Conservation (phyloP, 148 eudicot genomes). For the Spergularia marina region DNA sequence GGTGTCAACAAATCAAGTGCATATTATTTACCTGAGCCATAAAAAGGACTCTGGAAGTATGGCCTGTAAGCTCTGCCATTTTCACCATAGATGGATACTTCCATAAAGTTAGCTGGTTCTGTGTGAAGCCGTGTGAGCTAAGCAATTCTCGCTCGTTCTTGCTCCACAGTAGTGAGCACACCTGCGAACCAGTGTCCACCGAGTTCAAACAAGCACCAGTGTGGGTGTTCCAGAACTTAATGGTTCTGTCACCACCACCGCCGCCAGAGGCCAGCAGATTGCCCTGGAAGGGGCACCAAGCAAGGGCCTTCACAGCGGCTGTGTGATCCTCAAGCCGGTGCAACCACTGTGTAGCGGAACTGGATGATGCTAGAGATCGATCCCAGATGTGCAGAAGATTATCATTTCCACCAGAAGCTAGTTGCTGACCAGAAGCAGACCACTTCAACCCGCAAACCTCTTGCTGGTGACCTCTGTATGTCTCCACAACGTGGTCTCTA, state of each 20-base stretch:
- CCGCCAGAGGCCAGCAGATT: slow-evolving; percentile 89
- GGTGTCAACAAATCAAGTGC: neutral
- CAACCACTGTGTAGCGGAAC: slow-evolving; percentile 68
- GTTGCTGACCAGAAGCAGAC: slow-evolving; percentile 87
- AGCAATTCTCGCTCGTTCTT: slow-evolving; percentile 83
- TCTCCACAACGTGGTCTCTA: slow-evolving; percentile 56
- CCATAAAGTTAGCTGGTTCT: slow-evolving; percentile 93
- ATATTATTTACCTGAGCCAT: slow-evolving; percentile 65
- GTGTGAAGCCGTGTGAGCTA: slow-evolving; percentile 90
- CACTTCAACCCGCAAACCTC: slow-evolving; percentile 91
- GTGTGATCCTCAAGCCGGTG: slow-evolving; percentile 94
- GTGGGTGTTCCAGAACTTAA: slow-evolving; percentile 97
- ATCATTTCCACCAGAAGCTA: slow-evolving; percentile 91
- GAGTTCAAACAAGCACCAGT: slow-evolving; percentile 90
- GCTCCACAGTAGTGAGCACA: slow-evolving; percentile 86
- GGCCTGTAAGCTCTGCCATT: slow-evolving; percentile 86
- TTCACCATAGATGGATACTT: slow-evolving; percentile 98
- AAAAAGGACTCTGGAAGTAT: slow-evolving; percentile 86
- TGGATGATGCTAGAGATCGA: slow-evolving; percentile 64
- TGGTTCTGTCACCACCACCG: slow-evolving; percentile 79
- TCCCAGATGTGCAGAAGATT: slow-evolving; percentile 94
- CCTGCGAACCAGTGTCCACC: slow-evolving; percentile 89
- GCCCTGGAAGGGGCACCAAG: slow-evolving; percentile 97
- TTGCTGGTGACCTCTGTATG: slow-evolving; percentile 81
- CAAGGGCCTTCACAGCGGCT: slow-evolving; percentile 93